Evolutionary conservation across 2,329 filamentous ascomycete genomes (phyloP), one percentile per base, ranked within the genome.

Genomic region (Trichothecium sympodiale): DNA sequence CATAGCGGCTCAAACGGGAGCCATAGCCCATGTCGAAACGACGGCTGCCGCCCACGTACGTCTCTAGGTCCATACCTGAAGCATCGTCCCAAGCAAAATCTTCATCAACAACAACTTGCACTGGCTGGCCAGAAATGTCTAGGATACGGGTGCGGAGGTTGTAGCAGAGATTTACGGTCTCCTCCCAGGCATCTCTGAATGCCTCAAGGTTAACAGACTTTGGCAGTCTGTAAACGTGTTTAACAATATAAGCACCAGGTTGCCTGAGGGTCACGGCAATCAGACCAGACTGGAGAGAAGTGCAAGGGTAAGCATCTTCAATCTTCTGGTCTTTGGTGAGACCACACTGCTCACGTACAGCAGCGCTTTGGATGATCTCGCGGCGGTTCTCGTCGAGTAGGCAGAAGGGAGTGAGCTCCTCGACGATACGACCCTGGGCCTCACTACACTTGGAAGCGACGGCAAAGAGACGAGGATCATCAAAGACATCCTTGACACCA

Each of bases 291-390:
- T 72, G 67, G 1, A 68, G 46, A 1, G 65, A 55, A 0, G 65
- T 65, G 45, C 64, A 66, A 1, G 67, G 67, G 34, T 67, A 71
- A 0, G 65, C 48, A 37, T 71, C 67, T 33, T 68, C 59, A 7
- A 67, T 5, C 17, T 26, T 13, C 25, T 35, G 33, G 18, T 25
- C 17, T 3, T 14, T 10, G 17, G 15, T 14, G 8, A 33, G 17
- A 33, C n/a, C 31, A 12, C 17, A 33, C 20, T 23, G n/a, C 17
- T 23, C 31, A 9, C 27, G 31, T 7, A 43, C 35, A n/a, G 35
- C 39, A 27, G 2, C 13, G 5, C 17, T 33, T 5, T 25, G 20
- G 38, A 23, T 18, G 31, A 17, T 36, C 34, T 7, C 38, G 20
- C 20, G 20, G 20, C 20, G 34, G 2, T 37, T 32, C 27, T 13